Conservation (phyloP, 1,284 basidiomycete genomes). For the Inonotus obliquus region DNA sequence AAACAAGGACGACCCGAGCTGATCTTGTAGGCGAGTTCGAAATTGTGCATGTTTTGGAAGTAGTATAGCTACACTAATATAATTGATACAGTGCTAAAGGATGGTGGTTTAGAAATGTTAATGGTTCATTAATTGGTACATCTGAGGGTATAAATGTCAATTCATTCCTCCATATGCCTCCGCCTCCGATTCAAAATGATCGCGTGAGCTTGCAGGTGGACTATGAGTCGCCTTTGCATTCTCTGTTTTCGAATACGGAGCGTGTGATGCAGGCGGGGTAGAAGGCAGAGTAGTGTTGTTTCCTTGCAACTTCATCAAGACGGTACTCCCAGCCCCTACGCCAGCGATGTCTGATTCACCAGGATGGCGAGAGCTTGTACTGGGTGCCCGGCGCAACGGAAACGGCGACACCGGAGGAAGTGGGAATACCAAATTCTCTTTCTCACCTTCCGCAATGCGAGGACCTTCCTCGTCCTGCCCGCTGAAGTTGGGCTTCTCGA, state of each 20-base stretch:
- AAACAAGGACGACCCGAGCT: not conserved
- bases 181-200: not conserved
- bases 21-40: not conserved
- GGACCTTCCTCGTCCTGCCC: not conserved
- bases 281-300: conserved; percentile 6
- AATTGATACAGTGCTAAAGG: not conserved
- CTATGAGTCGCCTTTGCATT: not conserved
- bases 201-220: not conserved
- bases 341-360: not conserved
- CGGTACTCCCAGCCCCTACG: not conserved
- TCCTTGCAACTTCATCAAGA: not conserved
- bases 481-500: not conserved
- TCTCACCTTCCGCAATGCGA: conserved; percentile 1
- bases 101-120: not conserved
- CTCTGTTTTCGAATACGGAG: not conserved
- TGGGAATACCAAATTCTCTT: conserved; percentile 2
- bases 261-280: conserved; percentile 1
- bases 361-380: conserved; percentile 1
- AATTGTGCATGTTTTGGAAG: not conserved
- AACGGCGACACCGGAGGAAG: conserved; percentile 16
- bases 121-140: not conserved
- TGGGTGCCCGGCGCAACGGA: conserved; percentile 5
- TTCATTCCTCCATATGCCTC: conserved; percentile 16
- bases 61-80: not conserved
- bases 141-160: not conserved